Evolutionary conservation across 495 filamentous ascomycete species (phyloP).

Genomic region (Amorphotheca resinae): DNA sequence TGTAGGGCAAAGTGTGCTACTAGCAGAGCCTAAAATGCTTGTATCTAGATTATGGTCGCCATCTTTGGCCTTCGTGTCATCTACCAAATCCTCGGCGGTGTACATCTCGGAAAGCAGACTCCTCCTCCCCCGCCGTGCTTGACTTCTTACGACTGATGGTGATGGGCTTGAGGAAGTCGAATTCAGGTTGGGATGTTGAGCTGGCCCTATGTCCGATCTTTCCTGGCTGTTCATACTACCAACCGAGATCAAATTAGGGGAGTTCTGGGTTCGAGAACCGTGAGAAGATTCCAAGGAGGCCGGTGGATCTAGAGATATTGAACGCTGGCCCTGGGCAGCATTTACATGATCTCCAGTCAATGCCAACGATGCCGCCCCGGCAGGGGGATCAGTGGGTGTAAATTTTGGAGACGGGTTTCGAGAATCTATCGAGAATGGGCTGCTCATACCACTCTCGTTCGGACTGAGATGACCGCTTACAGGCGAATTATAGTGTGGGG

Average conservation of each 20-base stretch:
- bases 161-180: not conserved
- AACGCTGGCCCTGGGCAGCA: no score
- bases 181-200: not conserved
- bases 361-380: not conserved
- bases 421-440: not conserved
- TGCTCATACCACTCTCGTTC: not conserved
- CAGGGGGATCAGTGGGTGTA: not conserved
- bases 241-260: no score
- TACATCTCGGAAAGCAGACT: constrained; percentile 20
- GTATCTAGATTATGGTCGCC: not conserved
- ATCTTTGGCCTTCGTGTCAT: not conserved
- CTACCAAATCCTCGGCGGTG: constrained; percentile 11
- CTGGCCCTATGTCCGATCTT: no score
- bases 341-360: not conserved
- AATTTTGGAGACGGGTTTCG: not conserved
- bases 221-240: no score
- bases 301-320: no score
- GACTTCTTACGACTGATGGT: constrained; percentile 2
- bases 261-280: no score
- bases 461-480: constrained; percentile 4
- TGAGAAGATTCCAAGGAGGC: no score
- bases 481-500: constrained; percentile 10
- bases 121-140: constrained; percentile 5
- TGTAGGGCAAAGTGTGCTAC: not conserved
- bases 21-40: constrained; percentile 1